phyloP scores from a whole-genome alignment of 2,329 filamentous ascomycete species.

The Aureobasidium sp. region DNA sequence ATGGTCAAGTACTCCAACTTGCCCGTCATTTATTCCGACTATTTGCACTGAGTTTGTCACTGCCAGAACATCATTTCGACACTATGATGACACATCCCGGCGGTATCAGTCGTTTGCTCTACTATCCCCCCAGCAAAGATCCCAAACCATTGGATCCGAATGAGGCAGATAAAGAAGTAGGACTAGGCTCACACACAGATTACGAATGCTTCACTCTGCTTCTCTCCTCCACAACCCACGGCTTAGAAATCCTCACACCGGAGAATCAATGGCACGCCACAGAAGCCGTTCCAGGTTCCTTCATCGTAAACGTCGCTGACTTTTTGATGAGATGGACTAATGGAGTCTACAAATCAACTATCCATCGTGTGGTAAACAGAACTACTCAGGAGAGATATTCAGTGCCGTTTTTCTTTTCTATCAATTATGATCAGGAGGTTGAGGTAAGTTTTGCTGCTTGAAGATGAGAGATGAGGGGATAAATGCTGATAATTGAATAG shows the following conservation, averaged over 20 bases:
- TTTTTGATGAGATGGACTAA: slow-evolving; percentile 34
- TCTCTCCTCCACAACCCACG: slow-evolving; percentile 31
- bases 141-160: slow-evolving; percentile 10
- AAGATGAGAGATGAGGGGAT: too few species aligned
- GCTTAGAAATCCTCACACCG: slow-evolving; percentile 33
- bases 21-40: slow-evolving; percentile 31
- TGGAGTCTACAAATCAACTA: slow-evolving; percentile 43
- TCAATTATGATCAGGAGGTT: slow-evolving; percentile 11
- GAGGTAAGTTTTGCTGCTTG: slow-evolving; percentile 24
- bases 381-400: slow-evolving; percentile 44
- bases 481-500: neutral
- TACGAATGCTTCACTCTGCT: slow-evolving; percentile 41
- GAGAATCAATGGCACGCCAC: slow-evolving; percentile 34
- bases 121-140: slow-evolving; percentile 31
- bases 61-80: slow-evolving; percentile 35
- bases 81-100: slow-evolving; percentile 25
- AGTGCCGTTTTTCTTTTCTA: slow-evolving; percentile 42
- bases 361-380: slow-evolving; percentile 49
- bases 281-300: slow-evolving; percentile 33
- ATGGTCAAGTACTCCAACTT: slow-evolving; percentile 28
- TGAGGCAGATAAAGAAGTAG: slow-evolving; percentile 27
- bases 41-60: slow-evolving; percentile 36
- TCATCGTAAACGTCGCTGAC: slow-evolving; percentile 43
- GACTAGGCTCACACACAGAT: slow-evolving; percentile 31
- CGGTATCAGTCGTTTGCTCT: slow-evolving; percentile 29